These are phyloP conservation scores for Penicillium herquei DNA, from an alignment of 495 filamentous ascomycete species.

Conservation along the genomic window DNA sequence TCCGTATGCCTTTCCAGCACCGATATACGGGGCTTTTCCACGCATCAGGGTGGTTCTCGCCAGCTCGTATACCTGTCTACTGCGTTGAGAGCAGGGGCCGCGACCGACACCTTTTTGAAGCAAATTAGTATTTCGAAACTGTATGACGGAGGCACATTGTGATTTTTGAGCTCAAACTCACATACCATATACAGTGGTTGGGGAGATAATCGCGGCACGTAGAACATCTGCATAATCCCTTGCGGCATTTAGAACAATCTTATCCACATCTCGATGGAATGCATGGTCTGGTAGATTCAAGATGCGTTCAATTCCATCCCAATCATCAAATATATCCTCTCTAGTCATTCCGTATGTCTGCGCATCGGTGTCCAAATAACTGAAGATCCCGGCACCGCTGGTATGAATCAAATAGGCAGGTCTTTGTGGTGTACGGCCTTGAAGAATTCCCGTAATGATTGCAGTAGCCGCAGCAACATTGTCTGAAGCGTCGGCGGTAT, in stretches of 20 bases:
- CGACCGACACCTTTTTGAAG: slow-evolving; percentile 46
- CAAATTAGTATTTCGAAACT: too few species aligned
- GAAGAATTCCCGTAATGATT: slow-evolving; percentile 28
- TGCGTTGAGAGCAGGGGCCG: slow-evolving; percentile 58
- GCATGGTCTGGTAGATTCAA: slow-evolving; percentile 44
- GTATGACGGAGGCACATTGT: too few species aligned
- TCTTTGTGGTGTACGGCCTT: slow-evolving; percentile 21
- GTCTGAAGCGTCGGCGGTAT: slow-evolving; percentile 44
- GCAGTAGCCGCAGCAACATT: slow-evolving; percentile 35
- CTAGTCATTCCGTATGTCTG: background rate
- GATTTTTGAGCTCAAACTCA: slow-evolving; percentile 32
- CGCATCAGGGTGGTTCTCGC: slow-evolving; percentile 49
- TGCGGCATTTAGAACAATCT: slow-evolving; percentile 38
- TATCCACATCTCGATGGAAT: slow-evolving; percentile 48
- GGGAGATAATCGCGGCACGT: slow-evolving; percentile 12
- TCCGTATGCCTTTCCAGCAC: background rate
- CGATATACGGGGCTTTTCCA: slow-evolving; percentile 12
- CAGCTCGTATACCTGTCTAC: slow-evolving; percentile 55
- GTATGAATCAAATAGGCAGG: slow-evolving; percentile 44
- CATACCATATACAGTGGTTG: background rate
- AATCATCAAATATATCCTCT: slow-evolving; percentile 29
- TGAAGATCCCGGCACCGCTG: slow-evolving; percentile 15
- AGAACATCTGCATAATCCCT: slow-evolving; percentile 33
- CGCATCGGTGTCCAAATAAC: slow-evolving; percentile 25
- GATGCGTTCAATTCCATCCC: slow-evolving; percentile 38